phyloP scores from a whole-genome alignment of 371 early-diverging fungal genomes.

The Phascolomyces articulosus region DNA sequence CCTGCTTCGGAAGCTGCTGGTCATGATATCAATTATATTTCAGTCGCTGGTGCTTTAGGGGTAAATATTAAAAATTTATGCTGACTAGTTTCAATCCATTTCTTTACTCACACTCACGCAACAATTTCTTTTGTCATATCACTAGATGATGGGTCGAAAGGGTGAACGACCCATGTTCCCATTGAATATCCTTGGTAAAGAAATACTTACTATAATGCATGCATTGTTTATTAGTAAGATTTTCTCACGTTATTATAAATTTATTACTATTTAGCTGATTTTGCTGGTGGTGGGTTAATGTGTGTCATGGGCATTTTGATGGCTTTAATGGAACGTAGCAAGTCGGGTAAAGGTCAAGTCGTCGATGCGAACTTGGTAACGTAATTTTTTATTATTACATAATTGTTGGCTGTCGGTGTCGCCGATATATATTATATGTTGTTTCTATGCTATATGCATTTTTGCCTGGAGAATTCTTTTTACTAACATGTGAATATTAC shows the following conservation, averaged over 20 bases:
- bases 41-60: constrained; percentile 68
- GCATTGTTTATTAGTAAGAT: neutral
- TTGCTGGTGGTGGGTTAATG: constrained; percentile 78
- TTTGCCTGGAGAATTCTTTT: too few relatives aligned
- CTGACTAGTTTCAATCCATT: neutral
- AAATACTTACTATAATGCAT: neutral
- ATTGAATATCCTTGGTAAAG: constrained; percentile 61
- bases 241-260: constrained; percentile 14
- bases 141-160: constrained; percentile 60
- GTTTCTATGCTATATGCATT: too few relatives aligned
- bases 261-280: constrained; percentile 53
- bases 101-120: neutral
- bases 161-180: constrained; percentile 69
- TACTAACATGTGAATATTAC: neutral
- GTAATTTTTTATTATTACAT: neutral
- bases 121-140: neutral
- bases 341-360: constrained; percentile 73
- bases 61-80: constrained; percentile 30
- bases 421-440: too few relatives aligned
- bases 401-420: too few relatives aligned
- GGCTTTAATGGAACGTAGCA: constrained; percentile 64
- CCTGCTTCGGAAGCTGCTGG: constrained; percentile 65
- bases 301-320: constrained; percentile 72
- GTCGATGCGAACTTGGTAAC: constrained; percentile 73
- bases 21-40: constrained; percentile 80